Percentiles rank a stretch among this genome's conserved stretches.
Evolutionary conservation across 2,329 filamentous ascomycete genomes (phyloP).

Genomic region (Xylaria sp.): DNA sequence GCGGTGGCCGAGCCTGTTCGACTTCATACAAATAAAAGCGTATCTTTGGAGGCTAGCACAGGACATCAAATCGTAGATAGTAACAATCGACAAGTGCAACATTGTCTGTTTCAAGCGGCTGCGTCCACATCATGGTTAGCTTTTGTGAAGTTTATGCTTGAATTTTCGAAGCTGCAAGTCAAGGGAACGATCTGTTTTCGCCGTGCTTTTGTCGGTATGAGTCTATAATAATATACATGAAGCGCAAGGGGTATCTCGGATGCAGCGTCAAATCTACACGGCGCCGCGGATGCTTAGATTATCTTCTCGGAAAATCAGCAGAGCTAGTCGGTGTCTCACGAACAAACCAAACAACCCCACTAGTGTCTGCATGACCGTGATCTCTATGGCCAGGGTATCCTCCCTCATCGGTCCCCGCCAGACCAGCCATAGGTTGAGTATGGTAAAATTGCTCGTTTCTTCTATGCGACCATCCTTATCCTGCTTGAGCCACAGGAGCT

Average conservation of each 20-base stretch:
- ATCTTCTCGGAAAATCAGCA: constrained; percentile 90
- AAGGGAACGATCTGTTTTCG: neutral
- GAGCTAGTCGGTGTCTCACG: constrained; percentile 83
- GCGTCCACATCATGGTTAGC: neutral
- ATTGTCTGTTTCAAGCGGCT: neutral
- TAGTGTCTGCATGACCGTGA: constrained; percentile 79
- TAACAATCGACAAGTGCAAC: neutral
- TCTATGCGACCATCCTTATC: constrained; percentile 76
- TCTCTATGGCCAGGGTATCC: constrained; percentile 80
- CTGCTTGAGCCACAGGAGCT: constrained; percentile 73
- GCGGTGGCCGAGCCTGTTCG: neutral
- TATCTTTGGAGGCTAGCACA: neutral
- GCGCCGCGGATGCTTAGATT: constrained; percentile 66
- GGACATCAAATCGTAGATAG: too few relatives aligned
- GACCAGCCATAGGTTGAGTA: constrained; percentile 95
- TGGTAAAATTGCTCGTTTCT: constrained; percentile 89
- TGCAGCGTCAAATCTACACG: constrained; percentile 40
- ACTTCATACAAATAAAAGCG: neutral
- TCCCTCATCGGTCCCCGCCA: constrained; percentile 94
- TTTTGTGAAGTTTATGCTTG: constrained; percentile 4
- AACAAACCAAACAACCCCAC: constrained; percentile 86
- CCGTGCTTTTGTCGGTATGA: constrained; percentile 14
- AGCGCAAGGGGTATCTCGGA: constrained; percentile 40
- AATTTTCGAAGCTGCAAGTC: constrained; percentile 2
- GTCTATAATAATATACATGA: constrained; percentile 37